phyloP scores from a whole-genome alignment of 2,329 filamentous ascomycete genomes.

The Alternaria panax region DNA sequence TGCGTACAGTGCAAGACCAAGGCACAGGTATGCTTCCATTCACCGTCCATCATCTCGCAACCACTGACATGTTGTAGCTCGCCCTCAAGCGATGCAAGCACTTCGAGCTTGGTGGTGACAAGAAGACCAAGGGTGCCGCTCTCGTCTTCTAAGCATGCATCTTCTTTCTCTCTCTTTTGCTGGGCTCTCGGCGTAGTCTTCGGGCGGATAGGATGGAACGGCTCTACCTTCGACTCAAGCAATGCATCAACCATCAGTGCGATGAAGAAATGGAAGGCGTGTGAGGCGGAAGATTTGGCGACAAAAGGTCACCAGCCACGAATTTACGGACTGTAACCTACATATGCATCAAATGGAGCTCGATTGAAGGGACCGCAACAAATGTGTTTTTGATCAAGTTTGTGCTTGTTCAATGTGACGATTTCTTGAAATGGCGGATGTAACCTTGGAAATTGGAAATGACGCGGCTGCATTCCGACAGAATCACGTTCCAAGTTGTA shows the following conservation, averaged over 20 bases:
- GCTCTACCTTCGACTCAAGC: slow-evolving; percentile 46
- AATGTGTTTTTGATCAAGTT: neutral
- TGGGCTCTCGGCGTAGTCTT: slow-evolving; percentile 51
- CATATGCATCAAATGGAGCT: slow-evolving; percentile 52
- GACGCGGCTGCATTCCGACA: neutral
- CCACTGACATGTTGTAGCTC: slow-evolving; percentile 71
- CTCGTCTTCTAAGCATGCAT: slow-evolving; percentile 91
- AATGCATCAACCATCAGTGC: slow-evolving; percentile 34
- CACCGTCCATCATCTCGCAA: neutral
- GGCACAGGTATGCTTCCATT: slow-evolving; percentile 37
- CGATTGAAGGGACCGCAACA: slow-evolving; percentile 44
- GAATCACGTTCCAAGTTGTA: slow-evolving; percentile 14
- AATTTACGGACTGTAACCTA: slow-evolving; percentile 50
- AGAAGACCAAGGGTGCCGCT: slow-evolving; percentile 99
- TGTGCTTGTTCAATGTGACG: slow-evolving; percentile 6
- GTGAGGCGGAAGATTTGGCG: slow-evolving; percentile 39
- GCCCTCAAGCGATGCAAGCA: slow-evolving; percentile 99
- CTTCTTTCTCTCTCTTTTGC: slow-evolving; percentile 51
- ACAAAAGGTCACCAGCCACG: slow-evolving; percentile 45
- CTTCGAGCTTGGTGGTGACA: slow-evolving; percentile 99
- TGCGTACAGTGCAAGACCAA: slow-evolving; percentile 86
- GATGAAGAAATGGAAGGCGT: slow-evolving; percentile 35
- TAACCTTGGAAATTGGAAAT: too few species aligned
- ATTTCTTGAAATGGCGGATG: slow-evolving; percentile 6
- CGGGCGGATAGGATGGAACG: slow-evolving; percentile 46